These are phyloP conservation scores for Phoma herbarum DNA, from an alignment of 2,329 filamentous ascomycete genomes.

Conservation along the genomic window DNA sequence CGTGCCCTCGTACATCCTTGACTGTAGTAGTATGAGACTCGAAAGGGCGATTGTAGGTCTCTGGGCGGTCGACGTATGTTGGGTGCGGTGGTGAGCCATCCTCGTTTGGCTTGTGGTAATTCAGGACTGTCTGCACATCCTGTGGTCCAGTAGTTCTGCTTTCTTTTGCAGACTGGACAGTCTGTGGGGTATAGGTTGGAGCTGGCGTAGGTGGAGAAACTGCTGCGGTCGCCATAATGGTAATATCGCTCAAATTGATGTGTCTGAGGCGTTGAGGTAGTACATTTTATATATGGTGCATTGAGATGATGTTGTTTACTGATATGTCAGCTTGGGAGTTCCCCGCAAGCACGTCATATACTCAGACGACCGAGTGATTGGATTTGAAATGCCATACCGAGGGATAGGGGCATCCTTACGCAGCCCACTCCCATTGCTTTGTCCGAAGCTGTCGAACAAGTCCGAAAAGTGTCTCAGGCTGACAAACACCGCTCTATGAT, in stretches of 20 bases:
- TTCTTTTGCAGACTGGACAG: background rate
- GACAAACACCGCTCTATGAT: background rate
- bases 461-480: background rate
- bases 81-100: background rate
- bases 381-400: background rate
- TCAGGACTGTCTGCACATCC: background rate
- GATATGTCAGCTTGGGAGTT: slow-evolving; percentile 40
- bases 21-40: background rate
- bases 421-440: background rate
- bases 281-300: background rate
- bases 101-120: background rate
- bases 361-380: slow-evolving; percentile 25
- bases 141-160: background rate
- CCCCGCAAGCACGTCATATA: slow-evolving; percentile 48
- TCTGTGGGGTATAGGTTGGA: background rate
- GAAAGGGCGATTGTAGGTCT: background rate
- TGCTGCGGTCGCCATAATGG: background rate
- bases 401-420: background rate
- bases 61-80: background rate
- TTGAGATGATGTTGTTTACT: slow-evolving; percentile 13
- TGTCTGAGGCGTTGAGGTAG: background rate
- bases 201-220: background rate
- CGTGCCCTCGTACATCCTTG: background rate
- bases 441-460: background rate
- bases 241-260: background rate